Evolutionary conservation across 2,329 filamentous ascomycete genomes (phyloP), one percentile per base, ranked within the genome.

Genomic region (Macrophomina pseudophaseolina): DNA sequence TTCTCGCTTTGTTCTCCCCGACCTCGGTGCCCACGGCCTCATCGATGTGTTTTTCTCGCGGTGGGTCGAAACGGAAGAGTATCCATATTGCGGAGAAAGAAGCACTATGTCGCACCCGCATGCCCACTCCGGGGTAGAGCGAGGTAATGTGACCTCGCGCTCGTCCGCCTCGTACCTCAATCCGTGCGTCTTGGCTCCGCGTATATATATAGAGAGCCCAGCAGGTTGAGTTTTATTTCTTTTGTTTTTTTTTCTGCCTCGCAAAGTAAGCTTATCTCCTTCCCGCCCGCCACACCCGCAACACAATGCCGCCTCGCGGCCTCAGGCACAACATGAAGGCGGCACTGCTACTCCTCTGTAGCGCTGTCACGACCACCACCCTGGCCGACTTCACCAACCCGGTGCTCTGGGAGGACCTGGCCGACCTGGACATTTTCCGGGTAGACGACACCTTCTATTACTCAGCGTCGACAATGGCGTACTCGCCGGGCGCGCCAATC

Each of bases 381-480:
- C 2, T 49, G 44, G 48, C 48, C 2, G 74, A 72, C 3, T 83
- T 84, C 70, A 76, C 73, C 14, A 86, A 87, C 70, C 85, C 85
- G 0, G 77, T 87, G n/a, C 73, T 87, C 2, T 88, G 82, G 78
- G 78, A 85, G 64, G 85, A 87, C 69, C 79, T 86, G 42, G 81
- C 85, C 0, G 86, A 88, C 69, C 78, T 84, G 18, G 85, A 88
- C 69, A 78, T 88, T 16, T 82, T 85, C 70, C 80, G 83, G 6
- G 80, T 85, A 0, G 78, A 79, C 3, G 80, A 85, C 68, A 80
- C 80, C 2, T 84, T 81, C 72, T 88, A 87, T 73, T 85, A 84
- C 70, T 84, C 83, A 0, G 83, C 85, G 0, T 87, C 85, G 1
- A 86, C 80, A 6, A 85, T 88, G 71, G 83, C 85, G 62, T 87